Conservation (phyloP, 176 grass and related monocot species). For the Calamus simplicifolius region DNA sequence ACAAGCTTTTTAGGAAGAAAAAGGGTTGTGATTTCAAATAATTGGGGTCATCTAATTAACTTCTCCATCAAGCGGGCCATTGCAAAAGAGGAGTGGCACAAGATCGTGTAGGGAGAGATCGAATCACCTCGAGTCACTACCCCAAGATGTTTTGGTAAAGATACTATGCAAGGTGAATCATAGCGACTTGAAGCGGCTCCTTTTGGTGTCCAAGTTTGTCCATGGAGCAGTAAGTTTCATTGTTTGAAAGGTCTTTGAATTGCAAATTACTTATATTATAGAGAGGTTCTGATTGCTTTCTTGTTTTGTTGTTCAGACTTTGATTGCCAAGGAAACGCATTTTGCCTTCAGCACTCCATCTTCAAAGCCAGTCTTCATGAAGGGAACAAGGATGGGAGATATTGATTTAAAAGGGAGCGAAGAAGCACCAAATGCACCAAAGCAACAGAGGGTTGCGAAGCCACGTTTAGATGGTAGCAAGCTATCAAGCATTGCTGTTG, state of each 20-base stretch:
- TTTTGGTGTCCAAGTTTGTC: conserved; percentile 74
- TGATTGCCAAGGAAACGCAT: conserved; percentile 61
- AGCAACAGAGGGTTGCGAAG: conserved; percentile 42
- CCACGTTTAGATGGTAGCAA: conserved; percentile 30
- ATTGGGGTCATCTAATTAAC: conserved; percentile 15
- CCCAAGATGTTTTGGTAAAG: conserved; percentile 74
- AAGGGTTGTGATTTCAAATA: conserved; percentile 46
- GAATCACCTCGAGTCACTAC: conserved; percentile 45
- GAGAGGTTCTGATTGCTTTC: background rate
- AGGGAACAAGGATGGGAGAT: background rate
- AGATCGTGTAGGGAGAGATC: conserved; percentile 29
- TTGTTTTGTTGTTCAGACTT: conserved; percentile 28
- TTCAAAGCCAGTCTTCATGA: conserved; percentile 13
- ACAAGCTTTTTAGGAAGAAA: conserved; percentile 63
- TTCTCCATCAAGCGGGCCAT: conserved; percentile 19
- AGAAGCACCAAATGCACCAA: conserved; percentile 49
- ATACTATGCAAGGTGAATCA: conserved; percentile 64
- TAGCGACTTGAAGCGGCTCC: conserved; percentile 63
- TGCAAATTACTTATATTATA: too few species aligned
- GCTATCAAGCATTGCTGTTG: conserved; percentile 42
- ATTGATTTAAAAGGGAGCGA: conserved; percentile 5
- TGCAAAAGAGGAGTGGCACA: conserved; percentile 46
- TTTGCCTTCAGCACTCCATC: conserved; percentile 58
- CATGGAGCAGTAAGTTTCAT: conserved; percentile 47
- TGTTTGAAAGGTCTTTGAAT: too few species aligned